These are phyloP conservation scores for Alternaria postmessia DNA, from an alignment of 2,329 filamentous ascomycete species.

Conservation along the genomic window DNA sequence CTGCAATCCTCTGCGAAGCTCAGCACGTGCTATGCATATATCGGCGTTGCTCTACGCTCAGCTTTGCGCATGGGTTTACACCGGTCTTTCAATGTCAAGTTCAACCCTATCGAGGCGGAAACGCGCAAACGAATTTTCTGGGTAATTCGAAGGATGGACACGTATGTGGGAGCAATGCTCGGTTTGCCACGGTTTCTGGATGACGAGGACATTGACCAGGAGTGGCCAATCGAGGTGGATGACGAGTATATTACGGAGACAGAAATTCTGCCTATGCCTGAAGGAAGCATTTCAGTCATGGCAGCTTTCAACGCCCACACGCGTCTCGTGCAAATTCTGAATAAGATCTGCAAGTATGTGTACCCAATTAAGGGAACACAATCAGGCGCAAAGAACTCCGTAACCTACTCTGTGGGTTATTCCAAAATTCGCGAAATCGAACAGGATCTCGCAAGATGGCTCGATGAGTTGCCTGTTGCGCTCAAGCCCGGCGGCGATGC, in stretches of 20 bases:
- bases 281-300: constrained; percentile 64
- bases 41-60: constrained; percentile 60
- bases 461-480: constrained; percentile 73
- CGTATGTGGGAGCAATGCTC: constrained; percentile 61
- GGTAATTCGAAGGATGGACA: constrained; percentile 61
- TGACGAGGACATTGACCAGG: constrained; percentile 60
- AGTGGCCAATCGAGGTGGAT: constrained; percentile 57
- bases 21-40: constrained; percentile 62
- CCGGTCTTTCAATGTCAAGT: constrained; percentile 57
- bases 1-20: constrained; percentile 62
- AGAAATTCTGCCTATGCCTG: constrained; percentile 62
- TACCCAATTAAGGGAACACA: constrained; percentile 67
- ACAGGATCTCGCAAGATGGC: constrained; percentile 68
- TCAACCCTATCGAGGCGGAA: constrained; percentile 59
- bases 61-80: constrained; percentile 61
- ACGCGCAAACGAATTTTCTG: constrained; percentile 61
- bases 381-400: constrained; percentile 48
- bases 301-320: constrained; percentile 69
- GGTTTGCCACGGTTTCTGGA: constrained; percentile 59
- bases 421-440: constrained; percentile 71
- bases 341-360: constrained; percentile 69
- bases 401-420: constrained; percentile 69
- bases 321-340: constrained; percentile 63
- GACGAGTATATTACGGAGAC: constrained; percentile 61
- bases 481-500: constrained; percentile 83